These are phyloP conservation scores for Tubosaeta sp. DNA, from an alignment of 768 basidiomycete species.

Conservation along the genomic window DNA sequence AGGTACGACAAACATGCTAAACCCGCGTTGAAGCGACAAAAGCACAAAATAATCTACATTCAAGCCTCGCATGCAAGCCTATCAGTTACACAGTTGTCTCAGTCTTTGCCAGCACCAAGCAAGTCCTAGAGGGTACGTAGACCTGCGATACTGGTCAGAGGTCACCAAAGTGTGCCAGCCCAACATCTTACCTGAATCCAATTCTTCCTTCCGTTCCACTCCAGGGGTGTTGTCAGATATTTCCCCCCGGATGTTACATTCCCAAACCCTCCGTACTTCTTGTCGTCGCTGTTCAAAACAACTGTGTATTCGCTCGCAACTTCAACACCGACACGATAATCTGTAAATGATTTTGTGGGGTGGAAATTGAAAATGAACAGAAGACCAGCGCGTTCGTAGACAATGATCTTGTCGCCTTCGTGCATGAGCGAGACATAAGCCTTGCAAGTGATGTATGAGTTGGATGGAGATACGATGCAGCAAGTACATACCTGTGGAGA, in stretches of 20 bases:
- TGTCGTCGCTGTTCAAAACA: constrained; percentile 81
- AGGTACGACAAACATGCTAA: too few species aligned
- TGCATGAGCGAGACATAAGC: constrained; percentile 94
- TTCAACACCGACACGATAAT: constrained; percentile 92
- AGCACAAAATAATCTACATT: too few species aligned
- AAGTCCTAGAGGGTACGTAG: constrained; percentile 31
- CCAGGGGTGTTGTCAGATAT: constrained; percentile 78
- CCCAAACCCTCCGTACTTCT: constrained; percentile 84
- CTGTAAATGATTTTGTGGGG: constrained; percentile 82
- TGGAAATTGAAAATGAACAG: constrained; percentile 98
- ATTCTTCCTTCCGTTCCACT: constrained; percentile 93
- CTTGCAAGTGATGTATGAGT: constrained; percentile 32
- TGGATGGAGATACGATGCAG: background rate
- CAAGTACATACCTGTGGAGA: constrained; percentile 58
- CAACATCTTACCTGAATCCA: constrained; percentile 65
- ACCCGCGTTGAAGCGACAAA: too few species aligned
- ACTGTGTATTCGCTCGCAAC: constrained; percentile 79
- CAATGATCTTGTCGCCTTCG: constrained; percentile 88
- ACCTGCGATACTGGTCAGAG: constrained; percentile 17
- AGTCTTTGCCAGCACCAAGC: constrained; percentile 26
- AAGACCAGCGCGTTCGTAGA: constrained; percentile 89
- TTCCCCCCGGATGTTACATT: constrained; percentile 61
- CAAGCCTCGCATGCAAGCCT: background rate
- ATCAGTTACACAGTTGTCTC: background rate
- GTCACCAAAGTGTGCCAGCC: background rate